Evolutionary conservation across 352 stramenopile genomes (phyloP).

Genomic region (Saprolegnia diclina): DNA sequence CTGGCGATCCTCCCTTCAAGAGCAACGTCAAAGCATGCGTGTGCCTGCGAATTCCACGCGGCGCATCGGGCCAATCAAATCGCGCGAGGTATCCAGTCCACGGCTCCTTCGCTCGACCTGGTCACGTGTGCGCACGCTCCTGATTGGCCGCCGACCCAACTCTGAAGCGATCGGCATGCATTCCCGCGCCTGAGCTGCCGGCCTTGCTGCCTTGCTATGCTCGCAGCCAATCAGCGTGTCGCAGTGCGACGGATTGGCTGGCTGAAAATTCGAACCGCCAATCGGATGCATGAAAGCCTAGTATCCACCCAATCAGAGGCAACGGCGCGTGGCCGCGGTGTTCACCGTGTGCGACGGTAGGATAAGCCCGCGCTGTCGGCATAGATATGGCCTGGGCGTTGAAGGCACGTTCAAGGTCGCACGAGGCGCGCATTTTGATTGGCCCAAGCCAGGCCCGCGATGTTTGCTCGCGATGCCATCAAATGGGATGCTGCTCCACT

Average conservation of each 20-base stretch:
- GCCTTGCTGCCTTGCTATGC: background rate
- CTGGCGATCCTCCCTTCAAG: background rate
- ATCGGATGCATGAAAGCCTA: background rate
- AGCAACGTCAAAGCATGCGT: background rate
- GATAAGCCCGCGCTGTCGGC: background rate
- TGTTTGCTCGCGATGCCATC: too few relatives aligned
- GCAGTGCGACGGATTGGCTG: background rate
- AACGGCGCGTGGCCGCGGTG: background rate
- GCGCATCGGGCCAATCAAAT: background rate
- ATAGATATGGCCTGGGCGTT: background rate
- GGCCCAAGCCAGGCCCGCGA: too few relatives aligned
- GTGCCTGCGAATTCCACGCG: background rate
- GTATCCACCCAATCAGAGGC: background rate
- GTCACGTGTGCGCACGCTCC: background rate
- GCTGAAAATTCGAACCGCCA: background rate
- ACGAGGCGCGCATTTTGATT: too few relatives aligned
- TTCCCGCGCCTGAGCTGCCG: background rate
- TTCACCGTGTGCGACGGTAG: background rate
- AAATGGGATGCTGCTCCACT: too few relatives aligned
- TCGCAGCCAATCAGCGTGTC: background rate
- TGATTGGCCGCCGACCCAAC: background rate
- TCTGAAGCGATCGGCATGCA: background rate
- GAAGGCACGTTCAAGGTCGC: background rate
- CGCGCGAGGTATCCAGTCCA: background rate
- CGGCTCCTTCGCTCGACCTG: background rate